Conservation (phyloP, 225 moss, liverwort and hornwort genomes). For the Polytrichum commune region DNA sequence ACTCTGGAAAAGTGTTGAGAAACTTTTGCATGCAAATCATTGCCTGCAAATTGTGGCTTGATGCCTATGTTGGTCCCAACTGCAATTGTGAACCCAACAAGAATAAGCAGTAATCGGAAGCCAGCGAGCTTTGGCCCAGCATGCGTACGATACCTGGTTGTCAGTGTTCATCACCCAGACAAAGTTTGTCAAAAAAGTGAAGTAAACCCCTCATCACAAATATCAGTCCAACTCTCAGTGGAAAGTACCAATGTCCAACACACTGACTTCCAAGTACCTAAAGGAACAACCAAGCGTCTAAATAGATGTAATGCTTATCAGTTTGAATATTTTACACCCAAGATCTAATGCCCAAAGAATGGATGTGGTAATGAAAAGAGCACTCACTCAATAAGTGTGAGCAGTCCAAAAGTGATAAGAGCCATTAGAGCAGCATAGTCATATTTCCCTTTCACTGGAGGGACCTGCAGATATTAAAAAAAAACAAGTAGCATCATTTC, state of each 20-base stretch:
- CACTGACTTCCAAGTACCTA: too few species aligned
- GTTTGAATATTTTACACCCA: too few species aligned
- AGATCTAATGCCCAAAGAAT: too few species aligned
- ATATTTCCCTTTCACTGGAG: conserved; percentile 39
- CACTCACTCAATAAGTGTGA: conserved; percentile 58
- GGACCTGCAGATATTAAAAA: conserved; percentile 29
- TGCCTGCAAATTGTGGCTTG: conserved; percentile 53
- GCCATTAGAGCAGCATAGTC: conserved; percentile 44
- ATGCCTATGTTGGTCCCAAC: conserved; percentile 43
- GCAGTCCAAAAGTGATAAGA: conserved; percentile 53
- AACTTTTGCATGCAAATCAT: conserved; percentile 43
- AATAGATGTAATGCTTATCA: too few species aligned
- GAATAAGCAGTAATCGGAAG: conserved; percentile 49
- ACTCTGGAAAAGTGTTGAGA: conserved; percentile 49
- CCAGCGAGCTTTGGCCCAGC: conserved; percentile 45
- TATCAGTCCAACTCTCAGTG: too few species aligned
- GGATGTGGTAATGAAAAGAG: conserved; percentile 3
- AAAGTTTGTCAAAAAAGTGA: not conserved
- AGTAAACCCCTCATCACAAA: too few species aligned
- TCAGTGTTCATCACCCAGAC: not conserved
- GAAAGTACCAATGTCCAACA: too few species aligned
- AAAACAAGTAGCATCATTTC: not conserved
- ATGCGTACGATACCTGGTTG: conserved; percentile 43
- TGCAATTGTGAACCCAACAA: conserved; percentile 40
- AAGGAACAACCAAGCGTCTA: too few species aligned